These are phyloP conservation scores for Plasmodium blacklocki DNA, from an alignment of 169 alveolate species.

Conservation along the genomic window DNA sequence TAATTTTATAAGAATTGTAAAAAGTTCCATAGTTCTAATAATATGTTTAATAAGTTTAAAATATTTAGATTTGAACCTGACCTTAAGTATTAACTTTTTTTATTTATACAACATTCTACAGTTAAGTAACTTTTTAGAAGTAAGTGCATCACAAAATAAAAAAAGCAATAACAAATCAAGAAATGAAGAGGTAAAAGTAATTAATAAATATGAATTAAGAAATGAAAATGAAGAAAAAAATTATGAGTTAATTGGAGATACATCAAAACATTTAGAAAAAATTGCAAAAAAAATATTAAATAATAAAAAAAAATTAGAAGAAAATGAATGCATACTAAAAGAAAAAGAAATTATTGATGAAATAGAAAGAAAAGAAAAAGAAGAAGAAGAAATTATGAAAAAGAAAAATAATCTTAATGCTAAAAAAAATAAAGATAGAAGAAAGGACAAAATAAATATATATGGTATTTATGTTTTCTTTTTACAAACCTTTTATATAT, in stretches of 20 bases:
- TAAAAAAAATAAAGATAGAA: slow-evolving; percentile 26
- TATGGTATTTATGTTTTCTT: slow-evolving; percentile 38
- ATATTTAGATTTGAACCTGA: slow-evolving; percentile 27
- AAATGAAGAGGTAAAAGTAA: slow-evolving; percentile 8
- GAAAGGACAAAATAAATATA: neutral
- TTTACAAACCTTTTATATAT: slow-evolving; percentile 49
- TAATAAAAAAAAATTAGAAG: slow-evolving; percentile 21
- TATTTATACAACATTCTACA: slow-evolving; percentile 56
- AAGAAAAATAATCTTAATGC: slow-evolving; percentile 18
- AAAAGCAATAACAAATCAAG: slow-evolving; percentile 14
- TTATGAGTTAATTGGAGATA: slow-evolving; percentile 53
- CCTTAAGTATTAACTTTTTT: slow-evolving; percentile 56
- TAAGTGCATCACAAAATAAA: slow-evolving; percentile 3
- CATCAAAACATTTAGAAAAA: slow-evolving; percentile 58
- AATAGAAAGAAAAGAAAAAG: slow-evolving; percentile 66
- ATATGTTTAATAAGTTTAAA: slow-evolving; percentile 56
- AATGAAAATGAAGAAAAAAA: slow-evolving; percentile 48
- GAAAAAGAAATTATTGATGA: slow-evolving; percentile 73
- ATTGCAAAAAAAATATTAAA: slow-evolving; percentile 56
- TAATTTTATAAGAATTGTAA: slow-evolving; percentile 37
- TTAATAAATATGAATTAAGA: slow-evolving; percentile 47
- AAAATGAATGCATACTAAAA: slow-evolving; percentile 68
- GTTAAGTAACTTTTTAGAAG: slow-evolving; percentile 56
- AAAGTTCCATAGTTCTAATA: slow-evolving; percentile 15
- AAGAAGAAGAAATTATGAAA: slow-evolving; percentile 76